Evolutionary conservation across 164 flowering plant genomes (phyloP).

Genomic region (Macadamia tetraphylla): DNA sequence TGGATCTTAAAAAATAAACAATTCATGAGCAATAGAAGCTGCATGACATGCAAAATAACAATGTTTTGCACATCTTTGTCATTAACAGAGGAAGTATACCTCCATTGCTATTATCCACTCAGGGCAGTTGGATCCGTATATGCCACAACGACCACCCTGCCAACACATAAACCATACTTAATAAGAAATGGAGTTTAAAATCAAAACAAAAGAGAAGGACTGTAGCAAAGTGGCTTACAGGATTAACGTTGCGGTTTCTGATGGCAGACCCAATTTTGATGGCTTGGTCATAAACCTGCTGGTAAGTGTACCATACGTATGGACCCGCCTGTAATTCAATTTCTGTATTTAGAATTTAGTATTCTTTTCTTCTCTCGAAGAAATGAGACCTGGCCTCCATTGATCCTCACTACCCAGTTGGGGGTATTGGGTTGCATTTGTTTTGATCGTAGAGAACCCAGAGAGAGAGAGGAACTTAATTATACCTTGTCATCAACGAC

Average conservation of each 20-base stretch:
- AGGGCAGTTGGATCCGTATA: conserved; percentile 86
- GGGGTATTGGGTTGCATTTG: too few species aligned
- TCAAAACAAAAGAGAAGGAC: too few species aligned
- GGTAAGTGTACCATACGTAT: conserved; percentile 72
- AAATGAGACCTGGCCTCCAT: too few species aligned
- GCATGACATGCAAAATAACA: background rate
- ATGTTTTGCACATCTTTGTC: too few species aligned
- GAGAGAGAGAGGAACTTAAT: background rate
- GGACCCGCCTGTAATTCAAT: conserved; percentile 51
- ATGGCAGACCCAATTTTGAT: conserved; percentile 73
- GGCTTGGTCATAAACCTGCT: conserved; percentile 61
- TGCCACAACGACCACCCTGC: conserved; percentile 89
- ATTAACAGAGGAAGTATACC: conserved; percentile 29
- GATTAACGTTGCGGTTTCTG: conserved; percentile 55
- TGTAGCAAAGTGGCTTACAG: conserved; percentile 35
- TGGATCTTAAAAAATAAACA: background rate
- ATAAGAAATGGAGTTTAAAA: too few species aligned
- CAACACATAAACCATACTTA: background rate
- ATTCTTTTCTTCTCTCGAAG: too few species aligned
- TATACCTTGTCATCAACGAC: conserved; percentile 56
- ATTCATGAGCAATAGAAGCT: background rate
- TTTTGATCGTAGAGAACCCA: too few species aligned
- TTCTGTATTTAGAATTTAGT: background rate
- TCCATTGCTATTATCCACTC: conserved; percentile 94
- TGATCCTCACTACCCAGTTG: too few species aligned